Percentiles rank a stretch among this genome's conserved stretches.
Conservation (phyloP, 192 early-diverging fungal species). For the Coemansia sp. region DNA sequence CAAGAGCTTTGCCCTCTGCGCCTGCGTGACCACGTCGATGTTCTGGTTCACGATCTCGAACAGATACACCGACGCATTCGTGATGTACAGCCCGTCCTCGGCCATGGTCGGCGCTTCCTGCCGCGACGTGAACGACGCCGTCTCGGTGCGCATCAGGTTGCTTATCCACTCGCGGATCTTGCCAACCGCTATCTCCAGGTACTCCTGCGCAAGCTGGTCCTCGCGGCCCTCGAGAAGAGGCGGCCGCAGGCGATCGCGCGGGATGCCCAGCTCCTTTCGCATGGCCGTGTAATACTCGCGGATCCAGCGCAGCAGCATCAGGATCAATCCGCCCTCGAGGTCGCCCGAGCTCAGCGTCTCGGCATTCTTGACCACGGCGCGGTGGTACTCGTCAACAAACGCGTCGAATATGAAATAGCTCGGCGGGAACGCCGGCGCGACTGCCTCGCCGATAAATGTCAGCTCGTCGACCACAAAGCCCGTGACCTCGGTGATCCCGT, state of each 20-base stretch:
- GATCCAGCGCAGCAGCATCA: conserved; percentile 83
- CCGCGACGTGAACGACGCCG: conserved; percentile 64
- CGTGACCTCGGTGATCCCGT: conserved; percentile 51
- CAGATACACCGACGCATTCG: conserved; percentile 74
- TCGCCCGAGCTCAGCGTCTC: conserved; percentile 67
- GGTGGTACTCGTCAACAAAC: conserved; percentile 95
- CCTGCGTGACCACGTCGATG: conserved; percentile 79
- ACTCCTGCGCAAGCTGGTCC: conserved; percentile 82
- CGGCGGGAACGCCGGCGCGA: conserved; percentile 83
- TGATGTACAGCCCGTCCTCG: conserved; percentile 74
- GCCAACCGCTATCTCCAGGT: conserved; percentile 81
- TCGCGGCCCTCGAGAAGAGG: conserved; percentile 90
- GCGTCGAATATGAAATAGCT: conserved; percentile 94
- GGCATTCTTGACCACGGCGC: conserved; percentile 77
- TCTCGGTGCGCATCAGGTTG: conserved; percentile 85
- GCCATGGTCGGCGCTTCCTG: conserved; percentile 69
- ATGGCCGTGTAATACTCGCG: conserved; percentile 89
- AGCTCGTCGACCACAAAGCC: conserved; percentile 90
- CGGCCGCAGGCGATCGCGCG: conserved; percentile 84
- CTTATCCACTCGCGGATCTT: conserved; percentile 90
- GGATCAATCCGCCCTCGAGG: conserved; percentile 85
- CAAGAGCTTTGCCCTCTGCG: conserved; percentile 85
- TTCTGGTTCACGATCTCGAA: conserved; percentile 99
- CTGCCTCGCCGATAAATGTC: conserved; percentile 80
- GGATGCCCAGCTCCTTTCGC: conserved; percentile 79